Evolutionary conservation across 2,329 filamentous ascomycete genomes (phyloP), one percentile per base, ranked within the genome.

Genomic region (Fusarium tupiense): DNA sequence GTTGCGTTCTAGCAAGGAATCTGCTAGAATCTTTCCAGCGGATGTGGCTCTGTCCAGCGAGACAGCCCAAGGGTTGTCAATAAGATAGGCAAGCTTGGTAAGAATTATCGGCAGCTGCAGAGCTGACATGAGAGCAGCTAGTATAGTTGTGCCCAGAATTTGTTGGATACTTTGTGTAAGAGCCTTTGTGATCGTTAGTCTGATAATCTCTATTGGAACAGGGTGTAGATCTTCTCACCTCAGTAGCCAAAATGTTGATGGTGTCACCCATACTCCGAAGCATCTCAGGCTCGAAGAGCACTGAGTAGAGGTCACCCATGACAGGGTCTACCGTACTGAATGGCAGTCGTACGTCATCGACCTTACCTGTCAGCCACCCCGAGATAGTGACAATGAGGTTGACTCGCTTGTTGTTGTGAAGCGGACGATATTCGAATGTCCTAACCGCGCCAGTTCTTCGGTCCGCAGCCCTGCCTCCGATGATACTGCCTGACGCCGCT

Each of bases 61-160:
- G n/a, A 98, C 95, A 33, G 93, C 94, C 96, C 96, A 99, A 0
- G 96, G 96, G 80, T 99, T 99, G 83, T 99, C 96, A 75, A 99
- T 98, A 26, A 99, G 88, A 80, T 99, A 99, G 2, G 96, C 91
- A 16, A 99, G 89, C 81, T 99, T 99, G 0, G 96, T 95, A 50
- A 99, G 86, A 35, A 98, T 92, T 47, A 99, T 90, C 6, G 96
- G 96, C n/a, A 98, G 85, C 81, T 97, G 94, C 59, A 99, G 86
- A 40, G 95, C 95, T 46, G 95, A 93, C 96, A 99, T 98, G 38
- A 99, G 86, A 75, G 92, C 91, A 60, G 95, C 91, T 22, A 99
- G 86, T 60, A 99, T 92, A 1, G 96, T 98, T 79, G 91, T 96
- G 49, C 94, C 96, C 19, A 99, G 88, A 13, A 98, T 91, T 88